These are phyloP conservation scores for Triglochin maritima DNA, from an alignment of 106 monocot species.

Conservation along the genomic window DNA sequence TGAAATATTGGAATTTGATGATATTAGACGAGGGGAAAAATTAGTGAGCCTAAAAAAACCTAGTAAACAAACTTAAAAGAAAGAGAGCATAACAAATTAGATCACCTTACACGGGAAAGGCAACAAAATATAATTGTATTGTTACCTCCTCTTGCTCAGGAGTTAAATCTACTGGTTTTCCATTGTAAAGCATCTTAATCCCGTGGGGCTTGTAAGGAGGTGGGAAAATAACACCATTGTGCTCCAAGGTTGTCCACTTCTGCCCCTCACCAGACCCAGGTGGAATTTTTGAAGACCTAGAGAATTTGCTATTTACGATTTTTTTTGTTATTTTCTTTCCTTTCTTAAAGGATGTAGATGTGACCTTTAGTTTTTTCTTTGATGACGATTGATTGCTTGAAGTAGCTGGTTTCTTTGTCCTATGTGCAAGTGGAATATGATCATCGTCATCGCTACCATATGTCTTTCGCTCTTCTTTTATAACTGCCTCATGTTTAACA, in stretches of 20 bases:
- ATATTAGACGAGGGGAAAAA: too few species aligned
- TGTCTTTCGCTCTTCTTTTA: constrained; percentile 29
- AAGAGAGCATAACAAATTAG: background rate
- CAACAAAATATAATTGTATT: background rate
- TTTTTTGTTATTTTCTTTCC: constrained; percentile 30
- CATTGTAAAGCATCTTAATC: constrained; percentile 91
- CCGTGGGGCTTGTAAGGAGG: constrained; percentile 88
- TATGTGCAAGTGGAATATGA: constrained; percentile 47
- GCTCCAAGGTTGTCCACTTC: constrained; percentile 89
- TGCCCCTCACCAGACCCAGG: constrained; percentile 90
- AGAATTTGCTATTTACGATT: constrained; percentile 32
- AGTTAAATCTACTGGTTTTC: constrained; percentile 76
- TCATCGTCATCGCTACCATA: constrained; percentile 14
- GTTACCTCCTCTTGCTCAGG: constrained; percentile 93
- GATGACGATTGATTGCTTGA: constrained; percentile 22
- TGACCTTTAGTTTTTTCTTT: constrained; percentile 37
- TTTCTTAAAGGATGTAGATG: constrained; percentile 39
- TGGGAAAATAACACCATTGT: constrained; percentile 95
- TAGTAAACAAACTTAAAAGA: too few species aligned
- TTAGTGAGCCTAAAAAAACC: too few species aligned
- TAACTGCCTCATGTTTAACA: constrained; percentile 24
- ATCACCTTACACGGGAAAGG: background rate
- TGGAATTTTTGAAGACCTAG: constrained; percentile 51
- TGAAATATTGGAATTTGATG: too few species aligned
- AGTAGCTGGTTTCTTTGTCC: constrained; percentile 27